Base-by-base conservation (phyloP, 306 rosid genomes). In the Quercus mongolica region DNA sequence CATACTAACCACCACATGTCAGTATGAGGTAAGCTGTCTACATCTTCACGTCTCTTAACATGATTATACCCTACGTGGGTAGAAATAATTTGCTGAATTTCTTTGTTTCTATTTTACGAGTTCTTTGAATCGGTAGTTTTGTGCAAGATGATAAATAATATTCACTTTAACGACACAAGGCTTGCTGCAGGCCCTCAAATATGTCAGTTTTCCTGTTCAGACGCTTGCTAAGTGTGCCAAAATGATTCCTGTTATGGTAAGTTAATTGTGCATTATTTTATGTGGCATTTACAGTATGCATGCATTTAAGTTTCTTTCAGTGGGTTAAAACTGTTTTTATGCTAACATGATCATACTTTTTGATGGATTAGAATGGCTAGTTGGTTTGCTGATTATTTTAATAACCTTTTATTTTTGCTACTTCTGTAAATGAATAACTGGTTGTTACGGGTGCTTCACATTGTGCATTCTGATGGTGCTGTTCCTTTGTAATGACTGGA, bases 161-260 rank as follows among this genome's bases (percentile, higher is more conserved):
- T 58, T 41, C 21, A 25, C 74, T 78, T 79, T 56, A 28, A 28
- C 70, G 58, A 64, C 58, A 17, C 51, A 25, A 71, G 21, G 69
- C 58, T 76, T 85, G 44, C 68, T 85, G n/a, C 90, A 95, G 99
- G 99, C 99, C 73, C 98, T 95, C 81, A 95, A 95, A 86, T 95
- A 95, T 78, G 99, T 95, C 73, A 92, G 98, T 71, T 95, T 95
- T 87, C 99, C 99, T 51, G 94, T 95, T 83, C 98, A 95, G 85
- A 95, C 99, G 19, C 93, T 93, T 46, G 98, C 99, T 0, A 95
- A 95, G 86, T 94, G 97, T 83, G 98, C 98, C 25, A 88, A 89
- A 89, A 95, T 95, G 99, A 95, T 95, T 69, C 99, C 99, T 51
- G 99, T 95, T 69, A 95, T 95, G 99, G 99, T 95, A 83, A 79